phyloP scores from a whole-genome alignment of 768 basidiomycete species.

The Pleurotus pulmonarius region DNA sequence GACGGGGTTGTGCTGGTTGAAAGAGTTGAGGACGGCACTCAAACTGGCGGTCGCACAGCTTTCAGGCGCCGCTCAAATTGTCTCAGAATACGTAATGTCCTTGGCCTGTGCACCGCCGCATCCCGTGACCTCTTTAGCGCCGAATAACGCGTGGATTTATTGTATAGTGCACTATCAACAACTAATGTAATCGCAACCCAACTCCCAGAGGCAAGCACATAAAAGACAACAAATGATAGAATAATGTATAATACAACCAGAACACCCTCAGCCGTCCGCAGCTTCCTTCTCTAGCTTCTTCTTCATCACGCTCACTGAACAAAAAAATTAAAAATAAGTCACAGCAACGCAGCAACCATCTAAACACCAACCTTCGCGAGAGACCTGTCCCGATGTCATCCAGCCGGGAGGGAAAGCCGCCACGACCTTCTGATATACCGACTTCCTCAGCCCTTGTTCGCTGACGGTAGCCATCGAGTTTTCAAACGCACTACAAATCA shows the following conservation, averaged over 20 bases:
- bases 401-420: slow-evolving; percentile 80
- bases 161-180: too few relatives aligned
- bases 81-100: too few relatives aligned
- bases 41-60: too few relatives aligned
- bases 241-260: too few relatives aligned
- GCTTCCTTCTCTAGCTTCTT: slow-evolving; percentile 74
- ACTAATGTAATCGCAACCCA: too few relatives aligned
- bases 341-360: neutral
- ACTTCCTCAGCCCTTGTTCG: slow-evolving; percentile 78
- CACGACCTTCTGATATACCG: slow-evolving; percentile 82
- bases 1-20: slow-evolving; percentile 7
- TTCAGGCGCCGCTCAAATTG: too few relatives aligned
- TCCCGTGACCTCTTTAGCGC: too few relatives aligned
- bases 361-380: slow-evolving; percentile 68
- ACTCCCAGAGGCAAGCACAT: too few relatives aligned
- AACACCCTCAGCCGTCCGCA: slow-evolving; percentile 33
- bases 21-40: slow-evolving; percentile 6
- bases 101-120: too few relatives aligned
- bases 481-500: slow-evolving; percentile 45
- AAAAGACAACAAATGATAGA: too few relatives aligned
- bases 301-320: slow-evolving; percentile 78
- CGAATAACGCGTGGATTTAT: too few relatives aligned
- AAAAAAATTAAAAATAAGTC: neutral
- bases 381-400: slow-evolving; percentile 85
- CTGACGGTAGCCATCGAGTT: slow-evolving; percentile 69